These are phyloP conservation scores for Diplodia mutila DNA, from an alignment of 2,329 filamentous ascomycete species.

Conservation along the genomic window DNA sequence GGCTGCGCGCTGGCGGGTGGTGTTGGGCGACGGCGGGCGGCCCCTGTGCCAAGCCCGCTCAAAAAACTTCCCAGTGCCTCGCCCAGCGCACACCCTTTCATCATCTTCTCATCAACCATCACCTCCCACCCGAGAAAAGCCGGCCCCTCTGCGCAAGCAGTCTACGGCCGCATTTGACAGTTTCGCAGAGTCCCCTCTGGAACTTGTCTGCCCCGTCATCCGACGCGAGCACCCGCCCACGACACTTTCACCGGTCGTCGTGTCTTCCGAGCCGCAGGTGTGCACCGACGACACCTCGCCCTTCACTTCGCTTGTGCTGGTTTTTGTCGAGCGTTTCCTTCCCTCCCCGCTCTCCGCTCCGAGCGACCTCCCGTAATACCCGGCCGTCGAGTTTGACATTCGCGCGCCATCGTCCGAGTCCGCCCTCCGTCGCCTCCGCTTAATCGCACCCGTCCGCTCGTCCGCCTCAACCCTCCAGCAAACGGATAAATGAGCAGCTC, in stretches of 20 bases:
- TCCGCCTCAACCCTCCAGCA: constrained; percentile 21
- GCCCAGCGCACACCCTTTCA: constrained; percentile 25
- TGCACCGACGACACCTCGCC: constrained; percentile 18
- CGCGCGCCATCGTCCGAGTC: constrained; percentile 27
- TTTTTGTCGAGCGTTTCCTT: constrained; percentile 23
- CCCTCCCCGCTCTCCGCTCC: constrained; percentile 23
- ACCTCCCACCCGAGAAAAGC: constrained; percentile 17
- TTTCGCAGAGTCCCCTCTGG: constrained; percentile 45
- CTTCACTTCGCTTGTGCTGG: constrained; percentile 25
- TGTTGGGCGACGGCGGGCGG: constrained; percentile 15
- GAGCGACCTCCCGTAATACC: constrained; percentile 31
- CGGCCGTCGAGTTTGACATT: constrained; percentile 38
- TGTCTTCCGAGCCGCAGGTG: constrained; percentile 30
- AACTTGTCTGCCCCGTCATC: constrained; percentile 34
- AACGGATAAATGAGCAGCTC: constrained; percentile 64
- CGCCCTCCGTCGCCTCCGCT: constrained; percentile 15
- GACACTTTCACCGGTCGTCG: constrained; percentile 25
- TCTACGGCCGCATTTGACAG: constrained; percentile 38
- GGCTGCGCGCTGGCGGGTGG: not conserved
- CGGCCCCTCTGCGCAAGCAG: constrained; percentile 24
- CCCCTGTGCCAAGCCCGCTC: constrained; percentile 23
- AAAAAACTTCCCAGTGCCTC: constrained; percentile 25
- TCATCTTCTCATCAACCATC: constrained; percentile 26
- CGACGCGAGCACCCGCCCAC: constrained; percentile 12
- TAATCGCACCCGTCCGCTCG: constrained; percentile 30